Evolutionary conservation across 2,329 filamentous ascomycete species (phyloP), one percentile per base, ranked within the genome.

Genomic region (Pseudocercospora fuligena): DNA sequence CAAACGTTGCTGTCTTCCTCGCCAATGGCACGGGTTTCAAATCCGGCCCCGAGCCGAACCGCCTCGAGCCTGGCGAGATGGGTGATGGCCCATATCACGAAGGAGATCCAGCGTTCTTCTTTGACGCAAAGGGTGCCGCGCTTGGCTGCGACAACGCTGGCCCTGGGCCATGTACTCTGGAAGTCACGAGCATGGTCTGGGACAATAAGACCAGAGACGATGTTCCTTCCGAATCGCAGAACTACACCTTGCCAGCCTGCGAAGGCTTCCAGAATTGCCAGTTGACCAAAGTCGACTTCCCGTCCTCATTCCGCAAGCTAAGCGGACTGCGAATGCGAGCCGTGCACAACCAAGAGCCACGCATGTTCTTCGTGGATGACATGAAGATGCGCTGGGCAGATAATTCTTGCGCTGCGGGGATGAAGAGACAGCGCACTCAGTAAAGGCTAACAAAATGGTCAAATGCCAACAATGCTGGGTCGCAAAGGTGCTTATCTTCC

Each of bases 371-470:
- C 76, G 76, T 85, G 76, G 84, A 86, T 69, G 79, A 83, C 65
- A 71, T 86, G 64, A 69, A 78, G 54, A 73, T 85, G 72, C 80
- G 78, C 49, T 86, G 84, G 84, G 79, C 76, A 64, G 82, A 86
- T 75, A 82, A 82, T 67, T 82, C 76, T 47, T 86, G 84, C 69
- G 78, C 76, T 40, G 83, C 84, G 61, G 84, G 89, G 85, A 73
- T 91, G 91, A 0, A 90, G 90, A 53, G 94, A 36, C 61, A 69
- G 62, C 56, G 58, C 31, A 69, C 60, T 49, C 36, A 43, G 23
- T 67, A 40, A 64, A 43, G 23, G 8, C n/a, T 9, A 19, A 3
- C n/a, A n/a, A 19, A 16, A 19, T 16, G 19, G 14, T 5, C 40
- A 43, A 19, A 6, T 19, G 40, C 16, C 40, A 1, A 53, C 31